Conservation (phyloP, 2,329 filamentous ascomycete genomes). For the Calonectria crousiana region DNA sequence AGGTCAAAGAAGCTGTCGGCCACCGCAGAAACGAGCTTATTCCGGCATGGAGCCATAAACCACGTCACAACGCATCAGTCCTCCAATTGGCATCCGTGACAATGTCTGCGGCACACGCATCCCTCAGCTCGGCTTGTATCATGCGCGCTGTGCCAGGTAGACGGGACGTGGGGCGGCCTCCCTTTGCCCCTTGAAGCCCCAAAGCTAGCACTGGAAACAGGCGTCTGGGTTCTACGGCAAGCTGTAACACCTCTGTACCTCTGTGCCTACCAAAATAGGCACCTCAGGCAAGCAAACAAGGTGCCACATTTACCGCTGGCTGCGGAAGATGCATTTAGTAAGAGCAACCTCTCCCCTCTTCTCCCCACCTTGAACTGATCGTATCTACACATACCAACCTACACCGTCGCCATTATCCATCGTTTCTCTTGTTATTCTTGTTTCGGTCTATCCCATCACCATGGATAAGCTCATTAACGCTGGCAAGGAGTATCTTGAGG, state of each 20-base stretch:
- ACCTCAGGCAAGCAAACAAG: neutral
- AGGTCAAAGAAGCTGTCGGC: neutral
- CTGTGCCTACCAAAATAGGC: neutral
- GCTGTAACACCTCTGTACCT: neutral
- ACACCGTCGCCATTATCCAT: neutral
- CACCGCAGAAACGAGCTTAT: neutral
- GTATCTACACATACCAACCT: neutral
- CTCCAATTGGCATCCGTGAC: neutral
- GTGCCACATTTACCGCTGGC: neutral
- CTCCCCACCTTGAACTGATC: conserved; percentile 20
- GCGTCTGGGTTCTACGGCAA: neutral
- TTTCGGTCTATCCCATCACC: conserved; percentile 21
- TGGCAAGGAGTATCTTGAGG: conserved; percentile 53
- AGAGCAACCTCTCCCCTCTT: conserved; percentile 27
- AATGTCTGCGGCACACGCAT: neutral
- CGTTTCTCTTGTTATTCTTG: neutral
- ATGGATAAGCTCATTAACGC: conserved; percentile 56
- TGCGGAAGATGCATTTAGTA: neutral
- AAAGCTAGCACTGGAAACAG: neutral
- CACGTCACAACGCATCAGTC: conserved; percentile 33
- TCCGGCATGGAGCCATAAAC: conserved; percentile 12
- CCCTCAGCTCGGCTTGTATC: neutral
- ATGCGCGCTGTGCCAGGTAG: neutral
- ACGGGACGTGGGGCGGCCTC: neutral
- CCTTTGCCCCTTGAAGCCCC: neutral